phyloP scores from a whole-genome alignment of 768 basidiomycete species.

The Trametes elegans region DNA sequence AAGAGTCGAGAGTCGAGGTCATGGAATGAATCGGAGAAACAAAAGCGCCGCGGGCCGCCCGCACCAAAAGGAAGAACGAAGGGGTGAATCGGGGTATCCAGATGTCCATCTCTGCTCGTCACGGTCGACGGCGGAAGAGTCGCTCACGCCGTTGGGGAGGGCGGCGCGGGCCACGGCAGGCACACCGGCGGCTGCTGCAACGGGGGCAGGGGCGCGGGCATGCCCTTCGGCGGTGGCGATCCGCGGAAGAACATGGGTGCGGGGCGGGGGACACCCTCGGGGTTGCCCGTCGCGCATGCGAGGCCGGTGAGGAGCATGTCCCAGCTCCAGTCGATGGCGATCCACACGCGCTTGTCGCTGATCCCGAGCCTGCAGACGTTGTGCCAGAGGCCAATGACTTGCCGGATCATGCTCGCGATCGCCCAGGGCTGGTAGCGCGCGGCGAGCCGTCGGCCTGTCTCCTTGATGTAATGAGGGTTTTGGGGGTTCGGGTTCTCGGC shows the following conservation, averaged over 20 bases:
- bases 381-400: constrained; percentile 67
- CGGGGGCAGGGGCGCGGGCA: not conserved
- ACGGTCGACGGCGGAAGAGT: not conserved
- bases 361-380: constrained; percentile 72
- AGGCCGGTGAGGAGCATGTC: constrained; percentile 61
- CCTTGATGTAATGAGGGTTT: constrained; percentile 23
- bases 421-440: constrained; percentile 34
- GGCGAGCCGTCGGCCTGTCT: constrained; percentile 25
- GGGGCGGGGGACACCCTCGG: constrained; percentile 15
- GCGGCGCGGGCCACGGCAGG: not conserved
- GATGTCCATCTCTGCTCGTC: constrained; percentile 1
- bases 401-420: constrained; percentile 46
- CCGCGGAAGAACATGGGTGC: not conserved
- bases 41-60: constrained; percentile 3
- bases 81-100: not conserved
- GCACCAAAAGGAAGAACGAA: constrained; percentile 16
- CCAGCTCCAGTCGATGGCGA: constrained; percentile 66
- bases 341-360: constrained; percentile 64
- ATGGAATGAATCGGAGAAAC: too few species aligned
- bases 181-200: not conserved
- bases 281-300: constrained; percentile 5
- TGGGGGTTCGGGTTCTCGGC: constrained; percentile 21
- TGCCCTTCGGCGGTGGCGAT: not conserved
- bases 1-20: not conserved
- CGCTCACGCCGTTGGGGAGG: not conserved